Base-by-base conservation (phyloP, 345 rosid genomes). In the Lumnitzera littorea region DNA sequence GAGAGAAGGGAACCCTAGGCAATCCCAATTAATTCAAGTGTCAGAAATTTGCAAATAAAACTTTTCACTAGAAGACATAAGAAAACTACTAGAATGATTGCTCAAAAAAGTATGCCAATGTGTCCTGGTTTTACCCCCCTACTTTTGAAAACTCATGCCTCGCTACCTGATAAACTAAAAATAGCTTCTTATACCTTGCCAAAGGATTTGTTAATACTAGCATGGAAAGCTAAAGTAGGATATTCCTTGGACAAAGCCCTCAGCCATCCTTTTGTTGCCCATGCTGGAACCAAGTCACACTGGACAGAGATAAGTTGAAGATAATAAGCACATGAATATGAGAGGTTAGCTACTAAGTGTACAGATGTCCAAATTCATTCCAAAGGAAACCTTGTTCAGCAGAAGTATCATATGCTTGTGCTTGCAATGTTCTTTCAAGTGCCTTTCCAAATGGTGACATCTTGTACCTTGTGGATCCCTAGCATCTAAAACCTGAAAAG, bases 211-310 rank as follows among this genome's bases (percentile, higher is more conserved):
- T 75, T 90, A 51, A 88, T 69, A 50, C 99, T 88, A 12, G 99
- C 99, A 79, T 94, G 99, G 78, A 94, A 94, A 15, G 99, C 99
- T 56, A 94, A 74, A 66, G 90, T 86, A 70, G 99, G 97, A 71
- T 87, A 90, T 66, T 90, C 95, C 79, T 83, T 90, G 61, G 97
- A 90, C 73, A 94, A 70, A 49, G 79, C 69, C 66, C 96, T 79
- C 59, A 94, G 90, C 97, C 97, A 94, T 46, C 84, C 87, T 75
- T 88, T 90, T 23, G 99, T 94, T 55, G 91, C 87, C 99, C 97
- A 94, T 49, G 97, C 91, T 51, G 97, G 99, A 43, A 90, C 72
- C 60, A 94, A 95, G 82, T 94, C 99, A 59, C 97, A 94, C 97
- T 92, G 78, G 16, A 29, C 27, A 66, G 46, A 29, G 23, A 48